Conservation (phyloP, 306 rosid genomes). For the Datisca glomerata region DNA sequence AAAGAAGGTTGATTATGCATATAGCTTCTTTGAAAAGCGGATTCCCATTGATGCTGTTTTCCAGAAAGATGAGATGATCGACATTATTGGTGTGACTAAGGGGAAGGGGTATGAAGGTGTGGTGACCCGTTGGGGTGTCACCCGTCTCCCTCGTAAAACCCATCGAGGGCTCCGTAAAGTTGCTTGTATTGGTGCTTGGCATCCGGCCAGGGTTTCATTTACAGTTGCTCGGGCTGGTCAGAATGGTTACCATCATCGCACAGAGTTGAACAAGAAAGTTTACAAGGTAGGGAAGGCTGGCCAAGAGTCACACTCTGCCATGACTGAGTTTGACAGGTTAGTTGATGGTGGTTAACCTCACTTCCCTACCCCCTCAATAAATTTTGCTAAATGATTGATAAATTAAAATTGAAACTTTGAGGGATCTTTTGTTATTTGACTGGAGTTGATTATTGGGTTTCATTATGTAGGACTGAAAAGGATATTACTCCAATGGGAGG, state of each 20-base stretch:
- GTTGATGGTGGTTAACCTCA: neutral
- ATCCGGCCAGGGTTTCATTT: conserved; percentile 82
- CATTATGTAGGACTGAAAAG: conserved; percentile 51
- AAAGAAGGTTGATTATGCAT: conserved; percentile 30
- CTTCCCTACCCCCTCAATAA: neutral
- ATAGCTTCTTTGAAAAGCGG: conserved; percentile 32
- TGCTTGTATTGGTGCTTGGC: conserved; percentile 92
- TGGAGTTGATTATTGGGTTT: neutral
- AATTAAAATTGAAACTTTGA: neutral
- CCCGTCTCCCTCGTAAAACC: conserved; percentile 81
- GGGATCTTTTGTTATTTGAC: neutral
- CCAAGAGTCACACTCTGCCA: conserved; percentile 23
- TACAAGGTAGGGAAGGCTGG: conserved; percentile 30
- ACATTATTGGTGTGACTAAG: conserved; percentile 69
- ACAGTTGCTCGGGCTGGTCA: conserved; percentile 90
- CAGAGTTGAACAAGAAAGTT: conserved; percentile 51
- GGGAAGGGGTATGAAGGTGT: conserved; percentile 87
- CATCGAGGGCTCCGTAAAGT: conserved; percentile 79
- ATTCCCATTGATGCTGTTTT: conserved; percentile 67
- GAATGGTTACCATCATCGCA: conserved; percentile 73
- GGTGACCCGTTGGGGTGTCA: conserved; percentile 85
- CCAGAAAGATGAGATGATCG: conserved; percentile 87
- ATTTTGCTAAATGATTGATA: neutral
- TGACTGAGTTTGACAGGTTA: conserved; percentile 35
- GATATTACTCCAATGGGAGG: conserved; percentile 79